Evolutionary conservation across 179 eudicot species (phyloP).

Genomic region (Silene vulgaris): DNA sequence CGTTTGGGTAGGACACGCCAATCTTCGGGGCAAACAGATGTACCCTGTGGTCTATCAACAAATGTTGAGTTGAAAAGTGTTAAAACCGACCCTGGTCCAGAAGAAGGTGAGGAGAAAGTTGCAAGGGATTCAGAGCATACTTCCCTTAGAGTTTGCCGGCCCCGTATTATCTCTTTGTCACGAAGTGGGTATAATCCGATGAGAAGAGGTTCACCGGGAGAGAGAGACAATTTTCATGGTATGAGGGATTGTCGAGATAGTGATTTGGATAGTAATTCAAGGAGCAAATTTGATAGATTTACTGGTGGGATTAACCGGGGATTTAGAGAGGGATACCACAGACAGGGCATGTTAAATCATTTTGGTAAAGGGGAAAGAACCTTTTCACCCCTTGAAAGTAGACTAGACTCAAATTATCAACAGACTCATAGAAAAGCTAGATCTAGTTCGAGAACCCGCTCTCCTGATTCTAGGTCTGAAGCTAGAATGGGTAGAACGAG

Average conservation of each 20-base stretch:
- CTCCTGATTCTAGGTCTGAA: slow-evolving; percentile 44
- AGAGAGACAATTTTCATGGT: slow-evolving; percentile 31
- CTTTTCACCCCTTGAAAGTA: slow-evolving; percentile 44
- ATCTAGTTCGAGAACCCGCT: slow-evolving; percentile 62
- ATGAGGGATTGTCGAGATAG: slow-evolving; percentile 32
- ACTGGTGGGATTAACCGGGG: slow-evolving; percentile 36
- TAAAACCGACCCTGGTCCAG: slow-evolving; percentile 27
- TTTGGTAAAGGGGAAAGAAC: slow-evolving; percentile 41
- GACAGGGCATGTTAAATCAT: slow-evolving; percentile 33
- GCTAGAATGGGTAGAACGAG: slow-evolving; percentile 28
- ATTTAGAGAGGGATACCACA: slow-evolving; percentile 40
- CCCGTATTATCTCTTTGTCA: slow-evolving; percentile 30
- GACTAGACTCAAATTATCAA: slow-evolving; percentile 30
- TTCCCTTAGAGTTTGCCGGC: slow-evolving; percentile 31
- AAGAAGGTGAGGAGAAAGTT: slow-evolving; percentile 22
- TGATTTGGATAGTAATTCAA: slow-evolving; percentile 26
- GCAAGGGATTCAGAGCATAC: slow-evolving; percentile 18
- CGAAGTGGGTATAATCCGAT: slow-evolving; percentile 28
- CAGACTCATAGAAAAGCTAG: slow-evolving; percentile 40
- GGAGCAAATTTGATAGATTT: slow-evolving; percentile 37
- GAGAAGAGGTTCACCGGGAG: slow-evolving; percentile 46
- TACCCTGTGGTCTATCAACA: slow-evolving; percentile 23
- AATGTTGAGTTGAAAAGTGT: slow-evolving; percentile 31
- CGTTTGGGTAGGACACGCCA: slow-evolving; percentile 36
- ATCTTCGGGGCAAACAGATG: slow-evolving; percentile 20